These are phyloP conservation scores for Diaporthe vexans DNA, from an alignment of 2,329 filamentous ascomycete genomes.

Conservation along the genomic window DNA sequence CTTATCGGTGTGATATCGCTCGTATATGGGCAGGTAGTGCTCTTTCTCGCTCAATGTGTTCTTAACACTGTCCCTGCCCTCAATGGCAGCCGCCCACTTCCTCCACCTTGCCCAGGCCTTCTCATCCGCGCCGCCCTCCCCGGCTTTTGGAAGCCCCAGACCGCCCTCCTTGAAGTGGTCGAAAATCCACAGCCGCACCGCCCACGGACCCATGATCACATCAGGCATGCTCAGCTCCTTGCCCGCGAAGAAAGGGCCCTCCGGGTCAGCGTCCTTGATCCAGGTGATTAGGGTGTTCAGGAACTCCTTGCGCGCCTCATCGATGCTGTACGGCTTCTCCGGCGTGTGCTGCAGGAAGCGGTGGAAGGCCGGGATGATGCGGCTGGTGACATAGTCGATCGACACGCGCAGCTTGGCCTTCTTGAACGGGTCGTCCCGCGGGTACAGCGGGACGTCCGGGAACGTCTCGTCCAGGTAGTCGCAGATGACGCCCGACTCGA, in stretches of 20 bases:
- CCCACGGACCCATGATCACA: slow-evolving; percentile 78
- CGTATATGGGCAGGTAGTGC: slow-evolving; percentile 76
- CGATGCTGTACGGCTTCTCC: slow-evolving; percentile 83
- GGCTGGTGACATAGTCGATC: slow-evolving; percentile 77
- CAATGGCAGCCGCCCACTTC: slow-evolving; percentile 71
- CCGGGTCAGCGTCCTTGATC: slow-evolving; percentile 62
- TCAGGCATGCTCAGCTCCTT: slow-evolving; percentile 73
- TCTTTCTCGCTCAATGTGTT: slow-evolving; percentile 76
- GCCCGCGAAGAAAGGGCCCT: slow-evolving; percentile 76
- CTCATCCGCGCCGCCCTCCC: slow-evolving; percentile 64
- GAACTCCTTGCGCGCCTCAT: slow-evolving; percentile 99
- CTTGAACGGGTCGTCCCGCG: slow-evolving; percentile 70
- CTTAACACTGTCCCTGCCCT: slow-evolving; percentile 70
- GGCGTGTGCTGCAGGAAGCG: slow-evolving; percentile 68
- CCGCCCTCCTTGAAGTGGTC: slow-evolving; percentile 77
- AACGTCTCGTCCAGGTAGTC: slow-evolving; percentile 82
- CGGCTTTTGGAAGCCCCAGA: slow-evolving; percentile 55
- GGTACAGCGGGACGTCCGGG: slow-evolving; percentile 66
- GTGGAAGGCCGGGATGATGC: slow-evolving; percentile 78
- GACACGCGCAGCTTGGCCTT: slow-evolving; percentile 76
- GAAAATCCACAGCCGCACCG: slow-evolving; percentile 77
- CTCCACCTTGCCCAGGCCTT: slow-evolving; percentile 73
- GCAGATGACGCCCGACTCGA: slow-evolving; percentile 78
- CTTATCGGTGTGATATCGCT: slow-evolving; percentile 73
- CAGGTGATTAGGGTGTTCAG: slow-evolving; percentile 88